Conservation (phyloP, 1,284 basidiomycete genomes). For the Malassezia arunalokei region DNA sequence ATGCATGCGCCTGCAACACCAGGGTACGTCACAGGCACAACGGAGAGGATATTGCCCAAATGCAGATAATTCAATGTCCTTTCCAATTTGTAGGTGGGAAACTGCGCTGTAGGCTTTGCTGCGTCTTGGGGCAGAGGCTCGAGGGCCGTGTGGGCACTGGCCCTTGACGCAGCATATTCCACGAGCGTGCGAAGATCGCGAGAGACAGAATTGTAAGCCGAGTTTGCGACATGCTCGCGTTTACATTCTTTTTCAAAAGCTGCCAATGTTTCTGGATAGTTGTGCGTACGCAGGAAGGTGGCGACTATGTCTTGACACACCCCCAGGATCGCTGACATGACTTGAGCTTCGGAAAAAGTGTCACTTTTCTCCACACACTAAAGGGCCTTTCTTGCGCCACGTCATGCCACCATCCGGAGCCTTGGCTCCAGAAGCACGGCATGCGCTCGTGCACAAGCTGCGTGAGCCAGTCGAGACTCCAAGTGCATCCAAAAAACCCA, state of each 20-base stretch:
- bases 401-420: neutral
- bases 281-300: constrained; percentile 18
- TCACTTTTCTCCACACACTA: neutral
- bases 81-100: constrained; percentile 14
- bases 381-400: neutral
- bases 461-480: neutral
- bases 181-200: constrained; percentile 21
- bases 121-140: constrained; percentile 11
- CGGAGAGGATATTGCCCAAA: constrained; percentile 33
- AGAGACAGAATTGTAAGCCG: neutral
- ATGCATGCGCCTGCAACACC: constrained; percentile 7
- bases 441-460: constrained; percentile 8
- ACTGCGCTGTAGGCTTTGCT: neutral
- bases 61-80: constrained; percentile 25
- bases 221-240: neutral
- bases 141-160: constrained; percentile 14
- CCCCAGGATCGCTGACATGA: neutral
- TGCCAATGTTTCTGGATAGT: constrained; percentile 18
- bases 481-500: neutral
- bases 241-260: constrained; percentile 11
- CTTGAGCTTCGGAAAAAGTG: neutral
- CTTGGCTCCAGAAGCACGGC: neutral
- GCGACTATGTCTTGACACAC: constrained; percentile 24
- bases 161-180: constrained; percentile 18
- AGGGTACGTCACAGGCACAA: constrained; percentile 15